Evolutionary conservation across 108 stramenopile genomes (phyloP), one percentile per base, ranked within the genome.

Genomic region (Cyclostephanos invisitatus): DNA sequence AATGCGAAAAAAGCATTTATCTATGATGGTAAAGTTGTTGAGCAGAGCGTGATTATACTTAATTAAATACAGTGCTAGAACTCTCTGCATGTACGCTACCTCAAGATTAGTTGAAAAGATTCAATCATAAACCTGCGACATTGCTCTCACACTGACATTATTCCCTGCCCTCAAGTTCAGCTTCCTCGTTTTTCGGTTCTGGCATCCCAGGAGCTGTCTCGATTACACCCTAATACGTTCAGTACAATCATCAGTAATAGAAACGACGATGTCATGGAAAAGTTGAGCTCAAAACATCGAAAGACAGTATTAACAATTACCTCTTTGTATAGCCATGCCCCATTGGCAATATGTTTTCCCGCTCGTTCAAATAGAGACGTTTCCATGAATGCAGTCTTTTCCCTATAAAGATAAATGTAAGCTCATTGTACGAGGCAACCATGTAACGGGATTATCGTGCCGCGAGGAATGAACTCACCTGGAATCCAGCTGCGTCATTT

Each of bases 321-420:
- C 28, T 84, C 76, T 44, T 68, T 68, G 46, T 90, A 90, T 18
- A 90, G 58, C 89, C 89, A 90, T 18, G 82, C 87, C n/a, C 87
- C 87, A 42, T 77, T 61, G 21, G 72, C 53, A 53, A 80, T 75
- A 63, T 79, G 68, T 25, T 82, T 79, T 7, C 84, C 84, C 32
- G 83, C 86, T 36, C 85, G 37, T 68, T 85, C 85, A 75, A 90
- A 90, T 0, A 72, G 65, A 8, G 85, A 86, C 17, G 87, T 88
- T 64, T 90, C 89, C 84, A 86, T 86, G 53, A 90, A 90, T 21
- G 84, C 76, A 25, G 87, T 88, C 36, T 69, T 83, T 73, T 90
- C 87, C 20, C 85, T 59, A 35, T 7, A 35, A 7, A 54, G 53
- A 18, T 27, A 22, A 54, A 27, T 0, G 44, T 46, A 46, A 46